phyloP scores from a whole-genome alignment of 1,139 yeast genomes.

The Hansenula lynferdii region DNA sequence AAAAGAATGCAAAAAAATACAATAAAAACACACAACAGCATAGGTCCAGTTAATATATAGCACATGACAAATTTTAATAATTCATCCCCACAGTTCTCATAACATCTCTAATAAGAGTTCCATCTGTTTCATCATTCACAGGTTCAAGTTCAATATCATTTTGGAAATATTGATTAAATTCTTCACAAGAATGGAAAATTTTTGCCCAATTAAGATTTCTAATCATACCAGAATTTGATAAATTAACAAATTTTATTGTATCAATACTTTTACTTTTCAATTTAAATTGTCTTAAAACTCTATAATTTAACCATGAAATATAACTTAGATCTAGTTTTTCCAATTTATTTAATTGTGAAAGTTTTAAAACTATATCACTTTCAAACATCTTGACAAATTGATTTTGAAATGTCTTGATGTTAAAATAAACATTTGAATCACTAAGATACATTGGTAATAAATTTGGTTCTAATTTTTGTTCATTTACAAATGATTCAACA shows the following conservation, averaged over 20 bases:
- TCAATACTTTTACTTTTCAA: too few relatives aligned
- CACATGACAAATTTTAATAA: too few relatives aligned
- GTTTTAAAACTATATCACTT: constrained; percentile 31
- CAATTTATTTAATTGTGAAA: constrained; percentile 28
- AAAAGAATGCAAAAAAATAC: too few relatives aligned
- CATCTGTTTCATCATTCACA: too few relatives aligned
- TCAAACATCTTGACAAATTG: constrained; percentile 31
- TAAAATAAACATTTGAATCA: constrained; percentile 15
- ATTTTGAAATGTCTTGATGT: constrained; percentile 8
- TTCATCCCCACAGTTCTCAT: constrained; percentile 21
- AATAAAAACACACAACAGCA: too few relatives aligned
- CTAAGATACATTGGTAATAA: constrained; percentile 12
- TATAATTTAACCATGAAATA: constrained; percentile 49
- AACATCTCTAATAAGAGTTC: too few relatives aligned
- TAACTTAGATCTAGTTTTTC: constrained; percentile 37
- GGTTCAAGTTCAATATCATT: constrained; percentile 11
- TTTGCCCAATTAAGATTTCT: constrained; percentile 53
- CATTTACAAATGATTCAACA: constrained; percentile 4
- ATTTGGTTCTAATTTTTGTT: neutral
- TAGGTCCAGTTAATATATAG: too few relatives aligned
- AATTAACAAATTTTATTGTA: constrained; percentile 28
- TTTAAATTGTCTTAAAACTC: constrained; percentile 32
- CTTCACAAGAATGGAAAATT: constrained; percentile 17
- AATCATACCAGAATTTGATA: constrained; percentile 56
- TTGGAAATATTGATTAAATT: constrained; percentile 20